phyloP scores from a whole-genome alignment of 2,329 filamentous ascomycete genomes.

The Neonectria coccinea region DNA sequence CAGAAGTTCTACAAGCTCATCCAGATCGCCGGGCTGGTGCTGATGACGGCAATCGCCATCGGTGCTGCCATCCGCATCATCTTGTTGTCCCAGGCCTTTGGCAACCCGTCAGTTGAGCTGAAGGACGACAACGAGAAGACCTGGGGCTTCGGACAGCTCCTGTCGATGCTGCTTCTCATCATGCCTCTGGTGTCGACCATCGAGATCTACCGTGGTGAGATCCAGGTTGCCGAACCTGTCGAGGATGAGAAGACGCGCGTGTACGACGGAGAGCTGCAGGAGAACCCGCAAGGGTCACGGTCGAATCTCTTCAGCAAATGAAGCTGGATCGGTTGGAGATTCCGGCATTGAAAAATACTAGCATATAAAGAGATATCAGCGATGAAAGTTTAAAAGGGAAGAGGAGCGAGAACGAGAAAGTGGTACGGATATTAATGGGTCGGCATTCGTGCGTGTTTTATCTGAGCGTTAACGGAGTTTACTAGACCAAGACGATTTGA shows the following conservation, averaged over 20 bases:
- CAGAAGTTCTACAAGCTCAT: constrained; percentile 67
- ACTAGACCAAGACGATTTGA: not conserved
- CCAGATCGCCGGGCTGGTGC: constrained; percentile 64
- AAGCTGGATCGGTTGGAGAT: constrained; percentile 36
- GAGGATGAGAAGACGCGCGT: constrained; percentile 54
- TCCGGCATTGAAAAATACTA: constrained; percentile 49
- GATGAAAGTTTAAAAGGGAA: not conserved
- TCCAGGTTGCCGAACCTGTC: constrained; percentile 56
- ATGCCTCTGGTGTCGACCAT: constrained; percentile 64
- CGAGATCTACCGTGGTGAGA: constrained; percentile 66
- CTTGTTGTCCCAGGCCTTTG: constrained; percentile 70
- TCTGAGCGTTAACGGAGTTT: not conserved
- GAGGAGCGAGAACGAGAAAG: not conserved
- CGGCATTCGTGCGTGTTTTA: not conserved
- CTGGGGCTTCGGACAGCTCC: constrained; percentile 43
- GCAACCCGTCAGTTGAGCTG: constrained; percentile 42
- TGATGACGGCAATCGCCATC: constrained; percentile 69
- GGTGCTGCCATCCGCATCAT: constrained; percentile 69
- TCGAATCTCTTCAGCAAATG: constrained; percentile 52
- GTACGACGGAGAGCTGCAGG: constrained; percentile 56
- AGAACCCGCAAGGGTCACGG: constrained; percentile 50
- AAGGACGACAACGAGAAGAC: constrained; percentile 40
- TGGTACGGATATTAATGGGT: not conserved
- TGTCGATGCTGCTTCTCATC: constrained; percentile 42
- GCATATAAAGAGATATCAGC: constrained; percentile 28